Evolutionary conservation across 148 eudicot species (phyloP).

Genomic region (Vaccinium corymbosum): DNA sequence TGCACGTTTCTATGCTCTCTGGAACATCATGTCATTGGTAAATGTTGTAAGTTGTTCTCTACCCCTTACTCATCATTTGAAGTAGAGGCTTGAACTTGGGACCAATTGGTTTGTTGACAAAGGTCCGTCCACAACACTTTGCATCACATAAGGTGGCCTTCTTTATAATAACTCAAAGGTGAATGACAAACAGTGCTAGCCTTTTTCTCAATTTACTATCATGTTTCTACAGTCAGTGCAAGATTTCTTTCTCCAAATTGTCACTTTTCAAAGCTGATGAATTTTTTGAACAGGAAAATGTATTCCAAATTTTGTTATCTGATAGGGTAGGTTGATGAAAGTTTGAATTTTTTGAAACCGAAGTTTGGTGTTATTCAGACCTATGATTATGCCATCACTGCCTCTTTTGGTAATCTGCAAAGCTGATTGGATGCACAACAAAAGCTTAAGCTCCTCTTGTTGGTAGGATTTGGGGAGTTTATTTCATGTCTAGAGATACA

Average conservation of each 20-base stretch:
- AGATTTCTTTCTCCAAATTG: not conserved
- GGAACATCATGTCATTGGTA: conserved; percentile 80
- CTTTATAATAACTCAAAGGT: not conserved
- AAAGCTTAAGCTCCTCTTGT: not conserved
- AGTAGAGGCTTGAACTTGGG: not conserved
- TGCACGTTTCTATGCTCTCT: conserved; percentile 87
- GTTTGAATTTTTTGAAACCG: not conserved
- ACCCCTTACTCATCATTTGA: not conserved
- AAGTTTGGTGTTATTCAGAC: not conserved
- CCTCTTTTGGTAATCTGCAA: not conserved
- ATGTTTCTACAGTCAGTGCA: not conserved
- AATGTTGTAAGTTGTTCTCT: conserved; percentile 69
- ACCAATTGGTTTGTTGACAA: not conserved
- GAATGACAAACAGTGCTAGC: not conserved
- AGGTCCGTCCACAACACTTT: not conserved
- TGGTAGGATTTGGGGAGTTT: not conserved
- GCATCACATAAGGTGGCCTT: not conserved
- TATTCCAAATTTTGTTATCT: not conserved
- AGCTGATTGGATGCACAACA: not conserved
- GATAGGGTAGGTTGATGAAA: not conserved
- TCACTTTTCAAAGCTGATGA: not conserved
- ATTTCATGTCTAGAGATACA: not conserved
- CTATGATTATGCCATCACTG: not conserved
- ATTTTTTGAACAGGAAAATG: not conserved
- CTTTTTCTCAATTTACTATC: not conserved